phyloP scores from a whole-genome alignment of 2,329 filamentous ascomycete species.

The Huntiella decipiens region DNA sequence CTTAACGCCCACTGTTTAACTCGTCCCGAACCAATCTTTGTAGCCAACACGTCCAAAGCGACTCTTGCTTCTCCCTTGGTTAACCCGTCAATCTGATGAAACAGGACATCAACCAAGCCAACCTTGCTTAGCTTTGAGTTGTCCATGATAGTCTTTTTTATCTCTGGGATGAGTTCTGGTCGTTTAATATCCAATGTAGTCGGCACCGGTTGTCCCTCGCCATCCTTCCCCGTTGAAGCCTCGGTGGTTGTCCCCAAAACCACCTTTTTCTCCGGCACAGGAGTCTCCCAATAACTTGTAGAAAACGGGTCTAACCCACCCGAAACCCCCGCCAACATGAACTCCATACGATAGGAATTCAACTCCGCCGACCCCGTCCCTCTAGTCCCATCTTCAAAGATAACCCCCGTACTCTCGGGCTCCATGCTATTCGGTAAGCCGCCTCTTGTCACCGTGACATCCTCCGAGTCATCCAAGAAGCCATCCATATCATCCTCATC shows the following conservation, averaged over 20 bases:
- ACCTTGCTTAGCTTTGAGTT: slow-evolving; percentile 23
- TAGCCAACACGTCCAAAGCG: slow-evolving; percentile 22
- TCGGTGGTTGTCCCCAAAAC: slow-evolving; percentile 19
- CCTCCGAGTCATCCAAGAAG: slow-evolving; percentile 77
- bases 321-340: slow-evolving; percentile 46
- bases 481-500: slow-evolving; percentile 76
- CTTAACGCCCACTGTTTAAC: slow-evolving; percentile 21
- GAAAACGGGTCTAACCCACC: slow-evolving; percentile 67
- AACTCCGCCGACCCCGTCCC: slow-evolving; percentile 29
- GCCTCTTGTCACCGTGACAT: slow-evolving; percentile 31
- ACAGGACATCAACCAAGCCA: slow-evolving; percentile 23
- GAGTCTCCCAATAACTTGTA: slow-evolving; percentile 52
- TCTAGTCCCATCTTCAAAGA: slow-evolving; percentile 49
- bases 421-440: slow-evolving; percentile 52
- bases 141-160: slow-evolving; percentile 24
- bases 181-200: slow-evolving; percentile 17
- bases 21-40: slow-evolving; percentile 21
- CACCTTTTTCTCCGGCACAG: slow-evolving; percentile 16
- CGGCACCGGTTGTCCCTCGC: slow-evolving; percentile 15
- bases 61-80: slow-evolving; percentile 24
- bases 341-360: slow-evolving; percentile 51
- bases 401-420: slow-evolving; percentile 61
- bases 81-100: slow-evolving; percentile 21
- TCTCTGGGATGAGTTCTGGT: slow-evolving; percentile 21
- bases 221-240: slow-evolving; percentile 13